Base-by-base conservation (phyloP, 148 eudicot genomes). In the Nepenthes gracilis region DNA sequence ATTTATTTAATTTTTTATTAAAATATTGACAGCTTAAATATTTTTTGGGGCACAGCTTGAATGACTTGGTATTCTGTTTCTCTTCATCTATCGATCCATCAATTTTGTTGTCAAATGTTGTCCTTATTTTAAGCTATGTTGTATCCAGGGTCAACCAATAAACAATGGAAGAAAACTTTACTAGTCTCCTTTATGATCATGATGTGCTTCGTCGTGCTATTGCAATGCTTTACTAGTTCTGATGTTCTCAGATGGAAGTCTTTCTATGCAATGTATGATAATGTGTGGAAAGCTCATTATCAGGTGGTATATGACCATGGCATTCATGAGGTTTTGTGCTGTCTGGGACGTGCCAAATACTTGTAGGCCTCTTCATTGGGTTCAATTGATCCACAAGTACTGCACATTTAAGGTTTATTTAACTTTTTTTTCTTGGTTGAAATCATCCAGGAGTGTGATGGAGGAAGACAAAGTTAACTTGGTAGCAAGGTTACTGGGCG, bases 301-400 rank as follows among this genome's bases (percentile, higher is more conserved):
- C 73, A 75, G 65, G 95, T 82, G 82, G 88, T 87, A 50, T 87
- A 84, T 64, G 90, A 87, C 75, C 83, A 87, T 56, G 82, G 95
- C 53, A 82, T 87, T 73, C 87, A 85, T 64, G 95, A 87, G 76
- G 95, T 85, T 72, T 75, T 87, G 64, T 87, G 95, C 75, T 87
- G 95, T 75, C 66, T 87, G 71, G 95, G 95, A 56, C 95, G 87
- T 48, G 71, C 68, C 62, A 84, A 78, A 78, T 87, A 87, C 90
- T 61, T 84, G 95, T 84, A 80, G 40, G 89, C 56, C 66, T 50
- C 23, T 68, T 43, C 48, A 37, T 35, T 47, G 60, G 64, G 35
- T 54, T 67, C 23, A 23, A 23, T 23, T 58, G 37, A 36, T 43
- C 64, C 56, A 14, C 50, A 9, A 57, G 54, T 35, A 33, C 37